Evolutionary conservation across 352 stramenopile species (phyloP), one percentile per base, ranked within the genome.

Genomic region (Phytophthora idaei): DNA sequence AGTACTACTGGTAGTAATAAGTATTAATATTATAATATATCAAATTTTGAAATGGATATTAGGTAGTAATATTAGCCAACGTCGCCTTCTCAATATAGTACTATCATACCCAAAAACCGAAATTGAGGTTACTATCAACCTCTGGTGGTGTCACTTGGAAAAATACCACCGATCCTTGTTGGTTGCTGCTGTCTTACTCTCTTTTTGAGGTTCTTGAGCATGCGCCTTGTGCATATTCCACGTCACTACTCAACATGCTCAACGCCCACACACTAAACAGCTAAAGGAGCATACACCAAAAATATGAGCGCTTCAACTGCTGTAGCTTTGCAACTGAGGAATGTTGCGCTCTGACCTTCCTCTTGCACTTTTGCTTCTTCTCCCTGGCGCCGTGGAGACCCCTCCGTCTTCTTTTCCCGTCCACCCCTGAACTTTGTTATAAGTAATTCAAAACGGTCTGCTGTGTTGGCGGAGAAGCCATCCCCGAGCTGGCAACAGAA

Each of bases 401-500:
- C 31, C 28, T 49, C 21, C 3, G 28, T 36, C 51, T 54, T 9
- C 29, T 64, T 31, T 70, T 15, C 34, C 6, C 17, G 14, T 59
- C 50, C 25, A 5, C 47, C 48, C 52, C 12, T 65, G 44, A 76
- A 74, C 56, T 53, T 61, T 60, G 55, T 84, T 69, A 89, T 85
- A 89, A 87, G 75, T 87, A 88, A 75, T 79, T 87, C 79, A 89
- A 77, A 67, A 85, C 63, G 55, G 77, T 41, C 21, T 78, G 64
- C 42, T 76, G 63, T 32, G 61, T 58, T 47, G 59, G 49, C 14
- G 67, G 54, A 44, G 61, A 72, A 53, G 37, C 52, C 50, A 60
- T 66, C 17, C 52, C 45, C 14, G 58, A 66, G 14, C 47, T 67
- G 5, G 49, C 53, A 50, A 54, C 45, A 27, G 61, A 69, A 45